These are phyloP conservation scores for Letharia lupina DNA, from an alignment of 495 filamentous ascomycete genomes.

Conservation along the genomic window DNA sequence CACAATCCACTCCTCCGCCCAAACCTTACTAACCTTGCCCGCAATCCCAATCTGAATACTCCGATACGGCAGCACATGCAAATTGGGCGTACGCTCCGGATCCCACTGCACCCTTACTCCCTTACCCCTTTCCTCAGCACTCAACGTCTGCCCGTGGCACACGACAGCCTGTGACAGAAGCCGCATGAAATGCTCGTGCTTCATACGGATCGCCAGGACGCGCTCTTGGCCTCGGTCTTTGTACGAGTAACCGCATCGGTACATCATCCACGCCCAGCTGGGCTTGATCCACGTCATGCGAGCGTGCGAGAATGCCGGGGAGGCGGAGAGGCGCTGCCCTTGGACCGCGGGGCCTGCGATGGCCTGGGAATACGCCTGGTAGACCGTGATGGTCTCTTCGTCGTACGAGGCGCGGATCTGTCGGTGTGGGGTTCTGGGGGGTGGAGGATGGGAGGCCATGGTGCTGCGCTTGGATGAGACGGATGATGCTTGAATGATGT, in stretches of 20 bases:
- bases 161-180: constrained; percentile 28
- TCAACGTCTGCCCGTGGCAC: constrained; percentile 24
- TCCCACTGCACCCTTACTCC: constrained; percentile 55
- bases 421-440: constrained; percentile 31
- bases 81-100: constrained; percentile 42
- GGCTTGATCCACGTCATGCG: constrained; percentile 67
- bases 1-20: constrained; percentile 45
- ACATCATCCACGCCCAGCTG: constrained; percentile 58
- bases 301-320: constrained; percentile 40
- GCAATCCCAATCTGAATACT: constrained; percentile 55
- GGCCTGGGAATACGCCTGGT: constrained; percentile 49
- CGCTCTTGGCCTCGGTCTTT: constrained; percentile 42
- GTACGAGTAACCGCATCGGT: constrained; percentile 46
- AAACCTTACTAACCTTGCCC: constrained; percentile 33
- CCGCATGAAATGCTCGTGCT: constrained; percentile 35
- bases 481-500: background rate
- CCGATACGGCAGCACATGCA: constrained; percentile 39
- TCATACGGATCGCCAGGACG: constrained; percentile 48
- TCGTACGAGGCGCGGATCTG: constrained; percentile 47
- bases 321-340: constrained; percentile 43
- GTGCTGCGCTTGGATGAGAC: background rate
- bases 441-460: background rate
- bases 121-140: constrained; percentile 27
- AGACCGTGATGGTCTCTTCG: constrained; percentile 43
- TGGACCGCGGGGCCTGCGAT: constrained; percentile 49